Evolutionary conservation across 2,329 filamentous ascomycete species (phyloP).

Genomic region (Aspergillus sp.): DNA sequence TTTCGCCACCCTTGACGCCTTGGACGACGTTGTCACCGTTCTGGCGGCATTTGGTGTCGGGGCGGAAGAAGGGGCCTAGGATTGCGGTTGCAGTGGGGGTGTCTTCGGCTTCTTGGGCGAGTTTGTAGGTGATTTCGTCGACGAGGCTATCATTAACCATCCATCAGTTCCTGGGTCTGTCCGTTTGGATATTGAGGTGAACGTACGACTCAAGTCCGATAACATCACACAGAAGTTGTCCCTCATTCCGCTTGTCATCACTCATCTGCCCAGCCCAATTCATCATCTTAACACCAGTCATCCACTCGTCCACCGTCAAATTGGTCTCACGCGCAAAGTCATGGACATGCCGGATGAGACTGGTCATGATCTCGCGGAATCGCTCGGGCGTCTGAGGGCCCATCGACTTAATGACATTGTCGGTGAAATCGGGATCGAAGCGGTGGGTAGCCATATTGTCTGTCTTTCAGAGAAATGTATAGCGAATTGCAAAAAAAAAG

Average conservation of each 20-base stretch:
- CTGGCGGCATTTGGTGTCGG: slow-evolving; percentile 61
- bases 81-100: slow-evolving; percentile 68
- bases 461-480: neutral
- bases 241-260: slow-evolving; percentile 56
- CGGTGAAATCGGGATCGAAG: slow-evolving; percentile 50
- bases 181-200: neutral
- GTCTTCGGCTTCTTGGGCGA: slow-evolving; percentile 47
- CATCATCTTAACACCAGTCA: slow-evolving; percentile 50
- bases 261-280: slow-evolving; percentile 60
- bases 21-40: slow-evolving; percentile 62
- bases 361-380: slow-evolving; percentile 54
- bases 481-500: too few species aligned
- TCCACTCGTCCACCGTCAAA: slow-evolving; percentile 54
- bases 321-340: slow-evolving; percentile 55
- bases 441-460: slow-evolving; percentile 23
- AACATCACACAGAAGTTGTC: slow-evolving; percentile 54
- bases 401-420: slow-evolving; percentile 67
- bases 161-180: slow-evolving; percentile 1
- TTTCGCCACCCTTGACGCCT: slow-evolving; percentile 44
- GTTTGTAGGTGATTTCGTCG: slow-evolving; percentile 71
- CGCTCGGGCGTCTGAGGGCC: slow-evolving; percentile 63
- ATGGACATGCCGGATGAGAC: slow-evolving; percentile 50
- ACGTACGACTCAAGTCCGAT: slow-evolving; percentile 51
- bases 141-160: slow-evolving; percentile 46
- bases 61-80: slow-evolving; percentile 77